These are phyloP conservation scores for Solanum hybrid DNA, from an alignment of 305 asterid genomes.

Conservation along the genomic window DNA sequence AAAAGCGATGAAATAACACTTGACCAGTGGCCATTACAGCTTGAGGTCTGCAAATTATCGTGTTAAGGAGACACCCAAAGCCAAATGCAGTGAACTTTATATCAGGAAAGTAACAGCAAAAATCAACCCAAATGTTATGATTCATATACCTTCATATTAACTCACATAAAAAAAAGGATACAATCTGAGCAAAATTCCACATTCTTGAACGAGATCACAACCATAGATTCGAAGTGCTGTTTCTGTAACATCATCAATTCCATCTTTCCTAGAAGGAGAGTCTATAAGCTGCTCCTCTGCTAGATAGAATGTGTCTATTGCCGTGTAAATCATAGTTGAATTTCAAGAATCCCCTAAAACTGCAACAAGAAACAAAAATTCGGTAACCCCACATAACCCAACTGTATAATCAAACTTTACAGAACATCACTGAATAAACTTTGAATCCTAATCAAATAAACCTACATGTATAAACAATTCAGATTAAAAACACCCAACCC, in stretches of 20 bases:
- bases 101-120: not conserved
- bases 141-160: not conserved
- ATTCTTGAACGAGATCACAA: slow-evolving; percentile 83
- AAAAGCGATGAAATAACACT: slow-evolving; percentile 85
- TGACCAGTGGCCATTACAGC: slow-evolving; percentile 97
- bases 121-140: not conserved
- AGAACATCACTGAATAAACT: not conserved
- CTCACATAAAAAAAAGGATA: slow-evolving; percentile 34
- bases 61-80: slow-evolving; percentile 34
- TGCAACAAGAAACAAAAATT: not conserved
- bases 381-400: not conserved
- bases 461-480: not conserved
- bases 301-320: slow-evolving; percentile 84
- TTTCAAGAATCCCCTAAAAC: not conserved
- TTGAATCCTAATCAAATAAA: not conserved
- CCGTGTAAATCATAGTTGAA: slow-evolving; percentile 61
- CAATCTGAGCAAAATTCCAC: slow-evolving; percentile 81
- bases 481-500: not conserved
- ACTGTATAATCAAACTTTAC: not conserved
- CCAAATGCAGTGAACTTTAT: not conserved
- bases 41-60: slow-evolving; percentile 57
- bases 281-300: slow-evolving; percentile 64
- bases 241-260: slow-evolving; percentile 68
- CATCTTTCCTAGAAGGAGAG: slow-evolving; percentile 78
- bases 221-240: slow-evolving; percentile 74